Conservation (phyloP, 768 basidiomycete species). For the Trametes punicea region DNA sequence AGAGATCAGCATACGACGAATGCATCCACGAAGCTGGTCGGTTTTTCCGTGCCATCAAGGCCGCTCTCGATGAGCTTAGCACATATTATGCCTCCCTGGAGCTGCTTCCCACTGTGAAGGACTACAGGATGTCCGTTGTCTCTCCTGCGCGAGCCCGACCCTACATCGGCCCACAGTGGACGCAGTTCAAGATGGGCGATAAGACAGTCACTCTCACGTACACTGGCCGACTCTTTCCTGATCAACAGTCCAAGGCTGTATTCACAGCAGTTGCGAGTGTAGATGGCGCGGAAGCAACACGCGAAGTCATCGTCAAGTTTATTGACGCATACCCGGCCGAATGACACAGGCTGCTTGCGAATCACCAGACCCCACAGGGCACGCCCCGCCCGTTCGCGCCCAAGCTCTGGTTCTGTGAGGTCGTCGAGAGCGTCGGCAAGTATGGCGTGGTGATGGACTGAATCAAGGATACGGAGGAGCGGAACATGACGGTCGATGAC, state of each 20-base stretch:
- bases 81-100: too few relatives aligned
- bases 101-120: too few relatives aligned
- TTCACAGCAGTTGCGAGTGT: not conserved
- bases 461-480: not conserved
- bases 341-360: slow-evolving; percentile 11
- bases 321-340: not conserved
- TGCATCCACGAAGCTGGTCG: slow-evolving; percentile 3
- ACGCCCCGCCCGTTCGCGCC: slow-evolving; percentile 3
- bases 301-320: slow-evolving; percentile 13
- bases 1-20: not conserved
- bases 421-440: slow-evolving; percentile 1
- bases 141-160: too few relatives aligned
- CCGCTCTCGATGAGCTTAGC: too few relatives aligned
- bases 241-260: not conserved
- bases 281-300: not conserved
- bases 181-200: not conserved
- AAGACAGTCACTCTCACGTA: slow-evolving; percentile 3
- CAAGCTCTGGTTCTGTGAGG: slow-evolving; percentile 3
- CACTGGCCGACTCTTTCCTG: not conserved
- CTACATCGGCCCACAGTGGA: slow-evolving; percentile 10
- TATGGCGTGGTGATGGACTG: slow-evolving; percentile 20
- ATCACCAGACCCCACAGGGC: not conserved
- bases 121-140: too few relatives aligned
- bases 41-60: too few relatives aligned
- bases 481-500: not conserved